phyloP scores from a whole-genome alignment of 257 asterid genomes.

The Eustoma russellianum region DNA sequence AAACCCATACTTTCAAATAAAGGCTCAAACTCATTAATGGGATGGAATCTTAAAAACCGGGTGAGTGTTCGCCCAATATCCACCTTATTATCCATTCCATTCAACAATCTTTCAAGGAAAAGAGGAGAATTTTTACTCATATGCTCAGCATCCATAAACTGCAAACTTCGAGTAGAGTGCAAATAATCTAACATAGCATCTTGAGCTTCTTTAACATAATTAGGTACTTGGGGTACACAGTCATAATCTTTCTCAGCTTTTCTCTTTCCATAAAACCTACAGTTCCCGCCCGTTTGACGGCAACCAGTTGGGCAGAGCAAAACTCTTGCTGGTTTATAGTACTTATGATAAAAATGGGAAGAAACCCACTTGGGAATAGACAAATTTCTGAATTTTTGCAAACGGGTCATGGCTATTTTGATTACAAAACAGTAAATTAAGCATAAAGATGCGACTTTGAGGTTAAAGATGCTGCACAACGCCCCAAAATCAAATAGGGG shows the following conservation, averaged over 20 bases:
- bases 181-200: conserved; percentile 60
- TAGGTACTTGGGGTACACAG: conserved; percentile 10
- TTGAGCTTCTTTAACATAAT: conserved; percentile 41
- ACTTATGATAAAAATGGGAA: conserved; percentile 8
- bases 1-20: conserved; percentile 77
- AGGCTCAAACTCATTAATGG: conserved; percentile 84
- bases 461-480: background rate
- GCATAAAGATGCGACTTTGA: background rate
- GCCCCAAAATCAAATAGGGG: background rate
- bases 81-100: conserved; percentile 23
- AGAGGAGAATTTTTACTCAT: conserved; percentile 59
- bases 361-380: conserved; percentile 33
- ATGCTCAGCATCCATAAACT: conserved; percentile 58
- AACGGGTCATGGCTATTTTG: conserved; percentile 30
- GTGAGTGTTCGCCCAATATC: conserved; percentile 34
- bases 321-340: conserved; percentile 22
- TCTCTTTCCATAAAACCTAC: conserved; percentile 31
- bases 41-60: conserved; percentile 67
- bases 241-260: conserved; percentile 9
- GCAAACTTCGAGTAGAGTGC: conserved; percentile 62
- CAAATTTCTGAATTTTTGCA: conserved; percentile 25
- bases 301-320: conserved; percentile 24
- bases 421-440: conserved; percentile 2
- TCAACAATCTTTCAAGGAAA: conserved; percentile 41
- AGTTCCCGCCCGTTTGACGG: conserved; percentile 12